These are phyloP conservation scores for Fagopyrum homotropicum DNA, from an alignment of 148 eudicot species.

Conservation along the genomic window DNA sequence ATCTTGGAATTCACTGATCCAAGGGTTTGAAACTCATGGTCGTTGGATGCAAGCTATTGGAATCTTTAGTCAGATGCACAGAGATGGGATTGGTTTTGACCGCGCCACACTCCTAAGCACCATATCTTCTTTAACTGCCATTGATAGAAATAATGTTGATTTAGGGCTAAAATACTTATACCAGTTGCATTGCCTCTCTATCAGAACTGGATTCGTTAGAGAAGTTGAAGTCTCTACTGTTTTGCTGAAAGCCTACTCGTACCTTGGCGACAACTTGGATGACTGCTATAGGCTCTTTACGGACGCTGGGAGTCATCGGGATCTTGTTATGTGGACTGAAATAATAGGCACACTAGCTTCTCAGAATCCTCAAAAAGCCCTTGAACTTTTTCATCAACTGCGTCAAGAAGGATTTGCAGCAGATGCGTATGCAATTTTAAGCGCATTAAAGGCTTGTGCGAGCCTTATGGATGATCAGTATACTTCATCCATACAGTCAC, in stretches of 20 bases:
- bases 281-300: slow-evolving; percentile 31
- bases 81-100: slow-evolving; percentile 33
- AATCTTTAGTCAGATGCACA: slow-evolving; percentile 29
- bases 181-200: slow-evolving; percentile 33
- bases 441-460: slow-evolving; percentile 45
- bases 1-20: slow-evolving; percentile 50
- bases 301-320: slow-evolving; percentile 31
- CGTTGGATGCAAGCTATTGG: slow-evolving; percentile 26
- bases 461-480: slow-evolving; percentile 32
- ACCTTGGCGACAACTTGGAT: slow-evolving; percentile 24
- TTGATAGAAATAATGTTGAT: slow-evolving; percentile 10
- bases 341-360: slow-evolving; percentile 32
- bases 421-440: slow-evolving; percentile 30
- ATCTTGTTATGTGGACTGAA: slow-evolving; percentile 46
- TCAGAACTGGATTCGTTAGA: slow-evolving; percentile 27
- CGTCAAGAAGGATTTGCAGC: slow-evolving; percentile 27
- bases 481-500: slow-evolving; percentile 32
- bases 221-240: slow-evolving; percentile 43
- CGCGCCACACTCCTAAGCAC: slow-evolving; percentile 41
- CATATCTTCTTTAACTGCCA: slow-evolving; percentile 27
- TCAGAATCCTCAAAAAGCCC: slow-evolving; percentile 28
- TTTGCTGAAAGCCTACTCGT: slow-evolving; percentile 38
- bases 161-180: slow-evolving; percentile 23
- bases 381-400: slow-evolving; percentile 30
- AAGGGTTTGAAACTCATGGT: slow-evolving; percentile 31